Evolutionary conservation across 1,139 yeast species (phyloP).

Genomic region (Scheffersomyces parashehatae): DNA sequence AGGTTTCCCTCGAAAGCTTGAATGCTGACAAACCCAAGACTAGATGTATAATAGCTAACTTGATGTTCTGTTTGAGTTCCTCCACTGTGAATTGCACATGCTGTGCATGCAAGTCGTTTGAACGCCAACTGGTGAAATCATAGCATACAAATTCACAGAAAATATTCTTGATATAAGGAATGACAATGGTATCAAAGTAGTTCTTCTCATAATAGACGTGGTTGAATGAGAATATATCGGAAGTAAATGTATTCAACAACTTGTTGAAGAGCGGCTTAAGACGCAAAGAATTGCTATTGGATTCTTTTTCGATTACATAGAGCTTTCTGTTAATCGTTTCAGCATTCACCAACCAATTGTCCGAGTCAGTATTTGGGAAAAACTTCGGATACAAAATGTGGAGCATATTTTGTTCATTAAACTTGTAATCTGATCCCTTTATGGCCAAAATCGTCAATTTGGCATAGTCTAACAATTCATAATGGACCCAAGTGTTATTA

Average conservation of each 20-base stretch:
- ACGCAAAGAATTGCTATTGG: slow-evolving; percentile 8
- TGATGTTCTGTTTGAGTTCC: slow-evolving; percentile 20
- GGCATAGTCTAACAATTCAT: slow-evolving; percentile 36
- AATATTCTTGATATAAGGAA: slow-evolving; percentile 32
- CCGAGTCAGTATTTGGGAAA: slow-evolving; percentile 46
- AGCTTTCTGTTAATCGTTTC: slow-evolving; percentile 17
- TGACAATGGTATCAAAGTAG: slow-evolving; percentile 31
- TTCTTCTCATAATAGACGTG: slow-evolving; percentile 21
- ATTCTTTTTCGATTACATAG: slow-evolving; percentile 6
- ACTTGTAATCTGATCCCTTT: slow-evolving; percentile 39
- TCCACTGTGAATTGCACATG: slow-evolving; percentile 7
- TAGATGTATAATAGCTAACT: slow-evolving; percentile 26
- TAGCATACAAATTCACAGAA: slow-evolving; percentile 33
- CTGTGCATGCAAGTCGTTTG: slow-evolving; percentile 3
- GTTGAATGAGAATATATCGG: slow-evolving; percentile 25
- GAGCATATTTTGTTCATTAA: slow-evolving; percentile 45
- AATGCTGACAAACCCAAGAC: slow-evolving; percentile 33
- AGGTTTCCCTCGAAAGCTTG: slow-evolving; percentile 13
- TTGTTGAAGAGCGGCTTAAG: slow-evolving; percentile 20
- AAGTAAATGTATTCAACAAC: slow-evolving; percentile 18
- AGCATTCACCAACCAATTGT: slow-evolving; percentile 40
- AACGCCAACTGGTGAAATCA: slow-evolving; percentile 20
- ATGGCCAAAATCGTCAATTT: slow-evolving; percentile 45
- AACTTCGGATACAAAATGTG: slow-evolving; percentile 50
- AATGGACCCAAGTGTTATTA: slow-evolving; percentile 37